Evolutionary conservation across 2,329 filamentous ascomycete genomes (phyloP), one percentile per base, ranked within the genome.

Genomic region (Sordariomycetes sp.): DNA sequence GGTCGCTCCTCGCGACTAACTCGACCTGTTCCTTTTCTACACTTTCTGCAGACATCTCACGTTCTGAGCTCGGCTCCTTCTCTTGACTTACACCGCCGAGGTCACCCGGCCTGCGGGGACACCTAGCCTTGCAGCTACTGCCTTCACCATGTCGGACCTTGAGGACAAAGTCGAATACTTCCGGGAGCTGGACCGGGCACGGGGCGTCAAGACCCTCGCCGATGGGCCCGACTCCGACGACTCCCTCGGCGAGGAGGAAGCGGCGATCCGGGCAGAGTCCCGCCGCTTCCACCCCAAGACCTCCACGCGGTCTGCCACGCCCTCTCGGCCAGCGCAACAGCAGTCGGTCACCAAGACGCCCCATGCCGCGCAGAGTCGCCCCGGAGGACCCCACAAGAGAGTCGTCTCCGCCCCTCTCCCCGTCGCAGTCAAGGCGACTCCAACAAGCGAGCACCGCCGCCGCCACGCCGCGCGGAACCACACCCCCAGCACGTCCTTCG

Each of bases 341-440:
- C 2, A 8, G 3, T 4, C 28, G 8, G 25, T 25, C 5, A 10
- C 54, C 15, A 10, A 17, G 22, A n/a, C 5, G 22, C n/a, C 45
- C 8, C 6, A 10, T 20, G 3, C 45, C 45, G 68, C 28, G 66
- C 66, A 7, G 66, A 65, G 12, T 61, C 65, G 22, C 57, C 59
- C 39, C 59, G 63, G 53, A 25, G 58, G 52, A 15, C 58, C 36
- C 45, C 53, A 55, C 36, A 56, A 39, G 12, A 56, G 32, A 50
- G 56, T 50, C 24, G 54, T 53, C 55, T 58, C 39, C 25, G 57
- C 56, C 28, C 42, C 22, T 34, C 54, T 48, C 22, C 58, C 28
- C 32, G 53, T 45, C 55, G 58, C 36, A 42, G 55, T 52, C 57
- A 53, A 52, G 52, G 55, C 51, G 56, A 57, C 56, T 4, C 56